Evolutionary conservation across 805 yeast genomes (phyloP).

Genomic region (Torulaspora franciscae): DNA sequence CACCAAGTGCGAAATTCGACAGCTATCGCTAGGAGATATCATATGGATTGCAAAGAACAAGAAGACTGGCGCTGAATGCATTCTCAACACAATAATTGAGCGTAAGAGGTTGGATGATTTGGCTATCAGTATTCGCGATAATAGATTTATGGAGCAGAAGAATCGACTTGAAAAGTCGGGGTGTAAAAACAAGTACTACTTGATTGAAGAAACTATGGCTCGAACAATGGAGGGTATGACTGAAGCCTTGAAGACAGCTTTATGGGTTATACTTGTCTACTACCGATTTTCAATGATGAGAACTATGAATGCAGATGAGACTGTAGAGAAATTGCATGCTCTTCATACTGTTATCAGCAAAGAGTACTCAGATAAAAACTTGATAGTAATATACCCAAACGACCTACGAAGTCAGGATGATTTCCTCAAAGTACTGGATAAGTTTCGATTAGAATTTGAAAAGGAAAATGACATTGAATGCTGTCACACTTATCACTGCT

Average conservation of each 20-base stretch:
- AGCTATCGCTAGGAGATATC: slow-evolving; percentile 80
- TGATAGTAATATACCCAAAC: slow-evolving; percentile 50
- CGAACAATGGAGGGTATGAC: slow-evolving; percentile 43
- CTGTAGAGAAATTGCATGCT: slow-evolving; percentile 42
- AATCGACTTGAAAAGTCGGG: slow-evolving; percentile 66
- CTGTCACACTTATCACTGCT: slow-evolving; percentile 48
- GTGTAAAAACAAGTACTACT: slow-evolving; percentile 59
- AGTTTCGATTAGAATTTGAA: slow-evolving; percentile 46
- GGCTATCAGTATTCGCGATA: slow-evolving; percentile 76
- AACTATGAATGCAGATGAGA: slow-evolving; percentile 68
- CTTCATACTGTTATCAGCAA: slow-evolving; percentile 50
- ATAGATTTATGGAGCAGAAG: slow-evolving; percentile 85
- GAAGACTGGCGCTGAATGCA: slow-evolving; percentile 53
- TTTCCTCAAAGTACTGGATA: slow-evolving; percentile 40
- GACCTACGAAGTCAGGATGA: slow-evolving; percentile 48
- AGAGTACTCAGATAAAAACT: slow-evolving; percentile 39
- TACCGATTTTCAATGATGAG: slow-evolving; percentile 63
- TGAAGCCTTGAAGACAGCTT: slow-evolving; percentile 70
- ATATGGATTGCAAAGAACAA: slow-evolving; percentile 79
- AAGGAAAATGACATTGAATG: slow-evolving; percentile 32
- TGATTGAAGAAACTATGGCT: slow-evolving; percentile 69
- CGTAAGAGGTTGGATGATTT: slow-evolving; percentile 87
- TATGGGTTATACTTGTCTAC: slow-evolving; percentile 62
- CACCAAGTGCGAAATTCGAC: slow-evolving; percentile 46
- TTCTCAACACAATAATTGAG: slow-evolving; percentile 80